A percentile compares a stretch with the other conserved stretches of the same genome.
These are phyloP conservation scores for Schwanniomyces polymorphus DNA, from an alignment of 805 yeast species.

Conservation along the genomic window DNA sequence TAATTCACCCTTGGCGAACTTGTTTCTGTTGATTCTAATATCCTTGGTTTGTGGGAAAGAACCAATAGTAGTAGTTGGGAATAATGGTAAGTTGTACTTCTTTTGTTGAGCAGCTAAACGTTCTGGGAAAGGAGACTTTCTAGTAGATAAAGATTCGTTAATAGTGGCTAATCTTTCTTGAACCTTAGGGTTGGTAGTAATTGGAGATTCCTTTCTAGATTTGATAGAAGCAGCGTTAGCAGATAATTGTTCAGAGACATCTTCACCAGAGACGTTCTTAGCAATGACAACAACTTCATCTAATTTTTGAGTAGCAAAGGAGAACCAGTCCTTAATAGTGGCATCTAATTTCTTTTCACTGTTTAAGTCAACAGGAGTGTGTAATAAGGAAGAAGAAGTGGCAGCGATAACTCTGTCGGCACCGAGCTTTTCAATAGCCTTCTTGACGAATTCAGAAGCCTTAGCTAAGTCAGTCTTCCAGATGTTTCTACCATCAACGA, in stretches of 20 bases:
- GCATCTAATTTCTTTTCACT: conserved; percentile 90
- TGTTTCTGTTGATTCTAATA: conserved; percentile 97
- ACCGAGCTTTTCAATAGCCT: conserved; percentile 85
- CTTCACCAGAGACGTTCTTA: conserved; percentile 80
- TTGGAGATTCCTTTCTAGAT: conserved; percentile 81
- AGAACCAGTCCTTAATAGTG: conserved; percentile 95
- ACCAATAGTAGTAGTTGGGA: conserved; percentile 99
- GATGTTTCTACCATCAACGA: conserved; percentile 98
- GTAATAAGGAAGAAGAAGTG: conserved; percentile 94
- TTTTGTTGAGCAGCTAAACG: conserved; percentile 87
- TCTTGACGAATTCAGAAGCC: conserved; percentile 78
- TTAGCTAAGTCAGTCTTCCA: conserved; percentile 96
- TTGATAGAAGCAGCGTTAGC: conserved; percentile 86
- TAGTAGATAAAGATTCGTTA: conserved; percentile 73
- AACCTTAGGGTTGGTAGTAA: conserved; percentile 91
- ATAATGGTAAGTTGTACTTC: conserved; percentile 89
- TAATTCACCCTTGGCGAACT: conserved; percentile 95
- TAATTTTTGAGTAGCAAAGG: conserved; percentile 97
- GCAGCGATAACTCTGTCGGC: conserved; percentile 84
- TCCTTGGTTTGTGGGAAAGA: conserved; percentile 99
- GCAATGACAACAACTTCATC: conserved; percentile 88
- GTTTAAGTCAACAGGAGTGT: conserved; percentile 96
- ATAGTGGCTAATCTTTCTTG: conserved; percentile 81
- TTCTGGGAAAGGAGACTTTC: conserved; percentile 82
- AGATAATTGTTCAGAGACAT: conserved; percentile 72